Conservation (phyloP, 1,284 basidiomycete species). For the Mycosarcoma mackinlayi region DNA sequence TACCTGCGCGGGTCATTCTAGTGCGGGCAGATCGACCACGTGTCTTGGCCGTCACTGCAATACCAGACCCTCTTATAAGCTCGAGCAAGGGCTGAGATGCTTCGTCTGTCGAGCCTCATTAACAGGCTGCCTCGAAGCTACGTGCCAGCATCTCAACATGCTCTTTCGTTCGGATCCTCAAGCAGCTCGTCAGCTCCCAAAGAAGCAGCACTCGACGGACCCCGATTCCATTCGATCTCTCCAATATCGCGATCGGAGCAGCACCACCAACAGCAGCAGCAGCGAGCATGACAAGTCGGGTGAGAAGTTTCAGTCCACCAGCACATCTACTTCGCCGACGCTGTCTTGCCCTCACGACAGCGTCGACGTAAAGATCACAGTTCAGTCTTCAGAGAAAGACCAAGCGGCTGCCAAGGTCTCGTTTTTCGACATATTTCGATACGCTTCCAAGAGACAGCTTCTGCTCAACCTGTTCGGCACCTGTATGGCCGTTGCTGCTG, state of each 20-base stretch:
- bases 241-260: neutral
- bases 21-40: too few species aligned
- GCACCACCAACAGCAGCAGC: neutral
- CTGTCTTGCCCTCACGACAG: neutral
- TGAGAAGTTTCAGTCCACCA: neutral
- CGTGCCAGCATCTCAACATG: too few species aligned
- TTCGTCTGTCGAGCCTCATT: too few species aligned
- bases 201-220: neutral
- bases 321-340: neutral
- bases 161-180: neutral
- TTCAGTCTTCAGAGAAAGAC: neutral
- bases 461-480: constrained; percentile 7
- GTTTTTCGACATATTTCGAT: constrained; percentile 2
- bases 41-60: too few species aligned
- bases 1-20: too few species aligned
- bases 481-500: constrained; percentile 1
- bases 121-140: too few species aligned
- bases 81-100: too few species aligned
- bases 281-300: neutral
- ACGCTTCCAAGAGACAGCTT: neutral
- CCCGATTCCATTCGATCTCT: neutral
- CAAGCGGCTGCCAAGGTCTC: constrained; percentile 1
- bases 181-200: neutral
- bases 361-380: neutral
- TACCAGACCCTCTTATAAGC: too few species aligned